Evolutionary conservation across 345 rosid genomes (phyloP), one percentile per base, ranked within the genome.

Genomic region (Boechera retrofracta): DNA sequence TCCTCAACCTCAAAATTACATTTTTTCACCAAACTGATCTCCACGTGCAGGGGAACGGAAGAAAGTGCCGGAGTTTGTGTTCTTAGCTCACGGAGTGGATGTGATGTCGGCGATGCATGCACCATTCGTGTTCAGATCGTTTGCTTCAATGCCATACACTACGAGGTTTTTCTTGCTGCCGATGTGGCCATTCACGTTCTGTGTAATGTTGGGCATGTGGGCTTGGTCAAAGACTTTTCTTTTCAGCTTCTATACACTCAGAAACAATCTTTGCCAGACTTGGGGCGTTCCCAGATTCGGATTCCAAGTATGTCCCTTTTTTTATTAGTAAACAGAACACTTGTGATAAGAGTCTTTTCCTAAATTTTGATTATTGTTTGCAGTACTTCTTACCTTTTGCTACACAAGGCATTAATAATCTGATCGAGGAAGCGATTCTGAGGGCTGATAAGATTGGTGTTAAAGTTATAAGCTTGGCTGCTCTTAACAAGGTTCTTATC

Each of bases 331-430:
- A 56, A 55, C 77, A 72, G 67, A 71, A 48, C 38, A 5, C 11
- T 72, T 78, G 64, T 16, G 9, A 26, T 18, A 13, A 28, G 36
- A 42, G 26, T 16, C n/a, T 47, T 56, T 38, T 68, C 10, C 10
- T 48, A 12, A 1, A 10, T 44, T 42, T 16, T 21, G 1, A 2
- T 82, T 44, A 28, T 38, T 81, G 21, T 41, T 16, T 80, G 86
- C 88, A 96, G 99, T 96, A 96, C 71, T 96, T 96, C 84, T 86
- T 96, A 82, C 98, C 99, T 39, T 91, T 93, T 87, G 92, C 98
- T 21, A 83, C 79, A 51, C 83, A 86, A 15, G 99, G 98, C 2
- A 96, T 93, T 51, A 96, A 96, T 79, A 81, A 87, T 36, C 89
- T 76, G 15, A 96, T 96, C 4, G 99, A 96, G 70, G 80, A 72